Evolutionary conservation across 305 asterid genomes (phyloP).

Genomic region (Fraxinus paxiana): DNA sequence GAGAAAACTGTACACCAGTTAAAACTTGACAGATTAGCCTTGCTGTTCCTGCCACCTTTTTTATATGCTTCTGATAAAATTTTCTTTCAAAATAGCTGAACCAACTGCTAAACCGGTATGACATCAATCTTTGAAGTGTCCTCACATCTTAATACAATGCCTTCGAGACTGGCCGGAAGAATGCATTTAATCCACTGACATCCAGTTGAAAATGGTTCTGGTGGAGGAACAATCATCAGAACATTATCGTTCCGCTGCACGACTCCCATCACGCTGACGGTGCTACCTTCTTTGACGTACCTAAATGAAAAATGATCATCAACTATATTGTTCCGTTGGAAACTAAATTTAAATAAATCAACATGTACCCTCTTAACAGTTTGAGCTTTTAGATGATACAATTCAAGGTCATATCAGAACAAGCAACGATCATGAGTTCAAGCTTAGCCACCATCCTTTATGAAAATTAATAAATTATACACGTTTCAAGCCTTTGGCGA

Average conservation of each 20-base stretch:
- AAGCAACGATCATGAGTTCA: background rate
- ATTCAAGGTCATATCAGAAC: background rate
- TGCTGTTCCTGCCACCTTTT: constrained; percentile 8
- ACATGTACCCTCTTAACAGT: background rate
- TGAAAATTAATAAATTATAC: background rate
- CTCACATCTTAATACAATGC: constrained; percentile 56
- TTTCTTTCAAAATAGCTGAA: background rate
- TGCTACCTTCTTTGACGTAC: constrained; percentile 75
- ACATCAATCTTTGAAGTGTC: constrained; percentile 57
- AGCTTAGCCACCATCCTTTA: background rate
- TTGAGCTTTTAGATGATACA: background rate
- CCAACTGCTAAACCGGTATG: constrained; percentile 52
- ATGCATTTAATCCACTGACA: constrained; percentile 66
- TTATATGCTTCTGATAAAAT: constrained; percentile 21
- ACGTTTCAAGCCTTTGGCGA: background rate
- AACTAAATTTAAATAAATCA: background rate
- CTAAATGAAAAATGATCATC: constrained; percentile 24
- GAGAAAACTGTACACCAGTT: constrained; percentile 51
- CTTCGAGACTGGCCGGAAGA: constrained; percentile 67
- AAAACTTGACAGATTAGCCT: constrained; percentile 22
- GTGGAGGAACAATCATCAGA: constrained; percentile 69
- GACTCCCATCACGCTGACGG: constrained; percentile 74
- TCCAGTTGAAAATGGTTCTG: constrained; percentile 66
- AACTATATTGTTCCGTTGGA: background rate
- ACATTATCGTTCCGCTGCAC: constrained; percentile 71